Evolutionary conservation across 2,329 filamentous ascomycete species (phyloP).

Genomic region (Aureobasidium leucospermi): DNA sequence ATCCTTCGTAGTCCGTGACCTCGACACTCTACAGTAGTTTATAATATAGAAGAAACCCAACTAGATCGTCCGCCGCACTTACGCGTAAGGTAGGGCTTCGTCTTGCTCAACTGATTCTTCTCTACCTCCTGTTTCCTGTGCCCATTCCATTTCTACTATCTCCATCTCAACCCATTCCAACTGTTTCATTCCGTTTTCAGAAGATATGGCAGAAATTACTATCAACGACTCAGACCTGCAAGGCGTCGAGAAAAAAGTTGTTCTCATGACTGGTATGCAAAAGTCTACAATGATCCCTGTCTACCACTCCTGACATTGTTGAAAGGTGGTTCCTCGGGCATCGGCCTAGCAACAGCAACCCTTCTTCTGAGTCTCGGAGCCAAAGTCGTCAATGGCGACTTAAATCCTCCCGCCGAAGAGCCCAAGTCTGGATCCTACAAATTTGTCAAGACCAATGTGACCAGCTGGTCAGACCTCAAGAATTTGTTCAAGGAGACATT

Average conservation of each 20-base stretch:
- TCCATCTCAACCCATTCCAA: not conserved
- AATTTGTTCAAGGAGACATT: constrained; percentile 45
- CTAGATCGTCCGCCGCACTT: not conserved
- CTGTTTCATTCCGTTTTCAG: not conserved
- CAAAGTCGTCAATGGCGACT: constrained; percentile 48
- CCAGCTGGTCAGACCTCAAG: constrained; percentile 44
- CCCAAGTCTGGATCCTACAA: constrained; percentile 16
- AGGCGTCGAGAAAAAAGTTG: not conserved
- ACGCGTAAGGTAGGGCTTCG: not conserved
- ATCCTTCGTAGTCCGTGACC: not conserved
- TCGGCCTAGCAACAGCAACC: constrained; percentile 50
- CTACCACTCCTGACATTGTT: constrained; percentile 23
- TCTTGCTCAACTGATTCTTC: not conserved
- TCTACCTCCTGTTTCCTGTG: not conserved
- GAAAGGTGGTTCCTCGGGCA: constrained; percentile 49
- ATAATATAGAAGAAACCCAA: not conserved
- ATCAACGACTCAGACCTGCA: constrained; percentile 44
- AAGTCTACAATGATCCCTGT: constrained; percentile 12
- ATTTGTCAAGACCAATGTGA: constrained; percentile 26
- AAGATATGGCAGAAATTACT: constrained; percentile 7
- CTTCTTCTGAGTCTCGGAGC: constrained; percentile 48
- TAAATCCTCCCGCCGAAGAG: constrained; percentile 35
- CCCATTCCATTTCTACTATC: not conserved
- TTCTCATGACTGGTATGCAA: constrained; percentile 6
- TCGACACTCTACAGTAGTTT: not conserved